Evolutionary conservation across 805 yeast species (phyloP), one percentile per base, ranked within the genome.

Genomic region (Candida glaebosa): DNA sequence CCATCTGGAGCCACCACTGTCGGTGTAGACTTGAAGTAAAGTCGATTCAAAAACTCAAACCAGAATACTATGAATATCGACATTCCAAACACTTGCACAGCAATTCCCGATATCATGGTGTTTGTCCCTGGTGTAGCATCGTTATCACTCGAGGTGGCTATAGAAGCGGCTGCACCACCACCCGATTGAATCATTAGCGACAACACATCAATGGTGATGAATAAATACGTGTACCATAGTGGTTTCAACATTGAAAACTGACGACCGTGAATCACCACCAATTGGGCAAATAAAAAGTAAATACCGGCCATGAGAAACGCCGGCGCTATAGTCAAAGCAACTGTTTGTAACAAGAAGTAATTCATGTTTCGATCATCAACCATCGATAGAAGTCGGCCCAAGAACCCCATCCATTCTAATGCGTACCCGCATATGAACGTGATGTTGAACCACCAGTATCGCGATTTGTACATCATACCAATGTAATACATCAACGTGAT

Each of bases 291-390:
- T 4, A 67, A 33, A 44, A 61, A 65, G 47, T 69, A 69, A 14
- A 69, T 49, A 1, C 73, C 75, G 2, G 60, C 75, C 75, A 69
- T 69, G 14, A 67, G 53, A 41, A 68, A 67, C 2, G 72, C 73
- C 2, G 73, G 73, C 2, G 70, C 62, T 20, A 69, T 56, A 2
- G 73, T 67, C 46, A 69, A 56, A 2, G 61, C 42, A 14, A 65
- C 60, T 38, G 54, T 59, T 46, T 69, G 75, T 38, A 62, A 39
- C 26, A 66, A 49, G 43, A 49, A 69, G 39, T 38, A 52, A 37
- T 49, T 42, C 28, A 48, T 33, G 41, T 51, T 42, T 7, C 50
- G 45, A 41, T 48, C 40, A 44, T 65, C 61, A 18, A 39, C 41
- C 35, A 67, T 45, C 1, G 68, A 46, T 20, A 65, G 41, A 1